Evolutionary conservation across 495 filamentous ascomycete genomes (phyloP).

Genomic region (Hypomontagnella submonticulosa): DNA sequence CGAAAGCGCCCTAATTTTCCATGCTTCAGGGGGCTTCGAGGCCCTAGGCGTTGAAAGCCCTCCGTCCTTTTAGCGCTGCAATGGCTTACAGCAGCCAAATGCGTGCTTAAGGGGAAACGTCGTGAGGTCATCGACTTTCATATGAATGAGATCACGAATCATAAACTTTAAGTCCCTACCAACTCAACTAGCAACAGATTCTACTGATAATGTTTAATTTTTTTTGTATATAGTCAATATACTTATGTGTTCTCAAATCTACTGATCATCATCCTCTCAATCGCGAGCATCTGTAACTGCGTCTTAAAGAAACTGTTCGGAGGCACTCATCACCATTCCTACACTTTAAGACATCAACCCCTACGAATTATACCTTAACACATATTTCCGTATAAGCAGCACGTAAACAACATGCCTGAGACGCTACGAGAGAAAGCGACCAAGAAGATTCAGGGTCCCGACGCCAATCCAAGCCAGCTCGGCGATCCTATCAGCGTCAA

Average conservation of each 20-base stretch:
- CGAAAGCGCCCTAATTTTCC: too few relatives aligned
- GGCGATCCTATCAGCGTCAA: conserved; percentile 59
- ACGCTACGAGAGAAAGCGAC: conserved; percentile 51
- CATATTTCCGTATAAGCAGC: background rate
- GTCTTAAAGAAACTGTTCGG: too few relatives aligned
- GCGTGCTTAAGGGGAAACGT: background rate
- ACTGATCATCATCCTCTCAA: background rate
- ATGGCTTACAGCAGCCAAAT: background rate
- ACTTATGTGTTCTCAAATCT: conserved; percentile 2
- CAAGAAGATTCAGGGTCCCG: conserved; percentile 50
- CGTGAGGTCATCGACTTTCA: conserved; percentile 47
- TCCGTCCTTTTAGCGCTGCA: background rate
- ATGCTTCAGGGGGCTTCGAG: too few relatives aligned
- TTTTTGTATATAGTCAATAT: conserved; percentile 8
- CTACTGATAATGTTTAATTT: conserved; percentile 9
- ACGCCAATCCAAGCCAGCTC: conserved; percentile 56
- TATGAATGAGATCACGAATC: conserved; percentile 40
- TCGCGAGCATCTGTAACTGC: background rate
- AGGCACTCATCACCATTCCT: too few relatives aligned
- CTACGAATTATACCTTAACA: too few relatives aligned
- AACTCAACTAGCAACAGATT: conserved; percentile 7
- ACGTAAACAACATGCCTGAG: conserved; percentile 37
- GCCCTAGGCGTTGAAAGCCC: too few relatives aligned
- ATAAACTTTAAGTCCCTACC: conserved; percentile 11
- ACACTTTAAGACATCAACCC: background rate